phyloP scores from a whole-genome alignment of 202 grass and related monocot genomes.

The Thinopyrum obtusiflorum region DNA sequence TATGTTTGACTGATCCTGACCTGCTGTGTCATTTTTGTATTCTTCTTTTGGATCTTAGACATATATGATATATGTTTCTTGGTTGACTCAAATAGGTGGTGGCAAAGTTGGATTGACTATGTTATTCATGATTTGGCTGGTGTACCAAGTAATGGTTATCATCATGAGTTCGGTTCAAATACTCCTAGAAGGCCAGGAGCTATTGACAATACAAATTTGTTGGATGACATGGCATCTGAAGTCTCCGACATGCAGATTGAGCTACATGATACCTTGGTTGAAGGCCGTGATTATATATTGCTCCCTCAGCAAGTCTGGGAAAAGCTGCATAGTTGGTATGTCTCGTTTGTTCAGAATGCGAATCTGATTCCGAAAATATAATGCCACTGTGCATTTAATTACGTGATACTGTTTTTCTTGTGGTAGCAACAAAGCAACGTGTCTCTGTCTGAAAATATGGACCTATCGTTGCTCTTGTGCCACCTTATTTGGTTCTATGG shows the following conservation, averaged over 20 bases:
- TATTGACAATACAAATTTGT: constrained; percentile 93
- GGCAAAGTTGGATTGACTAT: constrained; percentile 99
- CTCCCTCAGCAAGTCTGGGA: constrained; percentile 94
- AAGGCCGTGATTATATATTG: constrained; percentile 96
- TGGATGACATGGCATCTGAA: constrained; percentile 72
- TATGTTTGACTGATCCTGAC: constrained; percentile 8
- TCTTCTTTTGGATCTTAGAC: constrained; percentile 18
- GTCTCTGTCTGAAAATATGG: not conserved
- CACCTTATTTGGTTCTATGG: not conserved
- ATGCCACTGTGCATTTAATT: not conserved
- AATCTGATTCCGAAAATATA: not conserved
- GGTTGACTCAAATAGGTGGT: constrained; percentile 70
- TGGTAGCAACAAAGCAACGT: not conserved
- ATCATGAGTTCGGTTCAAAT: constrained; percentile 50
- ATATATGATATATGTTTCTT: not conserved
- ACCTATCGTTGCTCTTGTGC: constrained; percentile 1
- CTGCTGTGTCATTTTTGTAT: constrained; percentile 5
- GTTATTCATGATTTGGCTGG: constrained; percentile 76
- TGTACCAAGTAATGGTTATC: constrained; percentile 72
- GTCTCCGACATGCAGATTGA: constrained; percentile 84
- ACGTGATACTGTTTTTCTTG: not conserved
- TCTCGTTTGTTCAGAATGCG: constrained; percentile 20
- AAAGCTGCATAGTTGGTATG: constrained; percentile 83
- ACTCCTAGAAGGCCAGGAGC: constrained; percentile 62
- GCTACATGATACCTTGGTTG: constrained; percentile 88